phyloP scores from a whole-genome alignment of 305 asterid genomes.

The Solanum hybrid region DNA sequence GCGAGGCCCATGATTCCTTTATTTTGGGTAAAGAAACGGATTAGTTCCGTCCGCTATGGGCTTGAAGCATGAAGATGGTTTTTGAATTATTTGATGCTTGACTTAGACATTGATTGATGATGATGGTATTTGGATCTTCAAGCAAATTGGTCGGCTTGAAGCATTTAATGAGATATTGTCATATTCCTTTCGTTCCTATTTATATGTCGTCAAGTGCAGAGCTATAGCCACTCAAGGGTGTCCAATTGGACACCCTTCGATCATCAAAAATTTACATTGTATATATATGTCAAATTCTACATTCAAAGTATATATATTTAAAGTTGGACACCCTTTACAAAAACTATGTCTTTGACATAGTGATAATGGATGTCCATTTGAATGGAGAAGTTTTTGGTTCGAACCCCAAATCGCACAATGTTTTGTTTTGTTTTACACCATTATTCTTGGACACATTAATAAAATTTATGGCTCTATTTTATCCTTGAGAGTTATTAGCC shows the following conservation, averaged over 20 bases:
- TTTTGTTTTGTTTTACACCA: neutral
- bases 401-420: neutral
- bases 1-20: neutral
- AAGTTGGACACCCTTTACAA: neutral
- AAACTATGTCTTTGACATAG: neutral
- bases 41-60: neutral
- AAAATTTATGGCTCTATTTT: neutral
- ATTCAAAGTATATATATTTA: too few species aligned
- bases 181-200: neutral
- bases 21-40: neutral
- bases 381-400: too few species aligned
- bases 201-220: too few species aligned
- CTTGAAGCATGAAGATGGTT: neutral
- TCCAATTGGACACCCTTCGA: too few species aligned
- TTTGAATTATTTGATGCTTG: neutral
- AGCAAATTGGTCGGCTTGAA: neutral
- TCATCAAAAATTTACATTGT: too few species aligned
- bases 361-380: neutral
- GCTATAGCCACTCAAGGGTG: too few species aligned
- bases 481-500: neutral
- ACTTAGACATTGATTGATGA: neutral
- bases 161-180: neutral
- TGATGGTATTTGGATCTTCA: neutral
- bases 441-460: neutral
- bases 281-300: neutral